Evolutionary conservation across 805 yeast genomes (phyloP).

Genomic region (Naumovozyma dairenensis): DNA sequence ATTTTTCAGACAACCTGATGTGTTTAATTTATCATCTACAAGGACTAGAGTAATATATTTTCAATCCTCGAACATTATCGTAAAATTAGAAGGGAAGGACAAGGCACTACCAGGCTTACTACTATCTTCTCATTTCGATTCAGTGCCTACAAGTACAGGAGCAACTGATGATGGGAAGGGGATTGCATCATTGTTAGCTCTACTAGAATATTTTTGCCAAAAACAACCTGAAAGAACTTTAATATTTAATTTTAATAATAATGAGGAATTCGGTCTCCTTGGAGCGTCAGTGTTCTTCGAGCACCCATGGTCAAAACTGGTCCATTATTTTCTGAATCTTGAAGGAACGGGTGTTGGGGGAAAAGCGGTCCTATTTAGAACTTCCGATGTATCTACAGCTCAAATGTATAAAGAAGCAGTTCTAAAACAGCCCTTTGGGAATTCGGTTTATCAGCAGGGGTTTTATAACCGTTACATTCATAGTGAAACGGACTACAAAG

Average conservation of each 20-base stretch:
- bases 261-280: slow-evolving; percentile 79
- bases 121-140: slow-evolving; percentile 79
- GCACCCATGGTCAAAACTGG: slow-evolving; percentile 61
- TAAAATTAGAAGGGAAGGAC: slow-evolving; percentile 57
- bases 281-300: slow-evolving; percentile 69
- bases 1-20: slow-evolving; percentile 42
- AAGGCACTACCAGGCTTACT: slow-evolving; percentile 53
- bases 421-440: slow-evolving; percentile 57
- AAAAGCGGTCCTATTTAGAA: slow-evolving; percentile 69
- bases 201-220: slow-evolving; percentile 41
- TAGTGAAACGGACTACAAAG: slow-evolving; percentile 79
- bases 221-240: slow-evolving; percentile 60
- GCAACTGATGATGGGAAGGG: slow-evolving; percentile 93
- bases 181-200: slow-evolving; percentile 66
- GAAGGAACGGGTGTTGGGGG: slow-evolving; percentile 95
- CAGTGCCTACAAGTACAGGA: slow-evolving; percentile 80
- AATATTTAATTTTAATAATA: slow-evolving; percentile 76
- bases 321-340: slow-evolving; percentile 61
- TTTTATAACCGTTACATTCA: slow-evolving; percentile 60
- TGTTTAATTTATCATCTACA: slow-evolving; percentile 34
- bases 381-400: slow-evolving; percentile 68
- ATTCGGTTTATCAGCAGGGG: slow-evolving; percentile 76
- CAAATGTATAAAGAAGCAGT: slow-evolving; percentile 46
- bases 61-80: slow-evolving; percentile 76
- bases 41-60: slow-evolving; percentile 52